Base-by-base conservation (phyloP, 2,329 filamentous ascomycete species). In the Cladosporium sp. region DNA sequence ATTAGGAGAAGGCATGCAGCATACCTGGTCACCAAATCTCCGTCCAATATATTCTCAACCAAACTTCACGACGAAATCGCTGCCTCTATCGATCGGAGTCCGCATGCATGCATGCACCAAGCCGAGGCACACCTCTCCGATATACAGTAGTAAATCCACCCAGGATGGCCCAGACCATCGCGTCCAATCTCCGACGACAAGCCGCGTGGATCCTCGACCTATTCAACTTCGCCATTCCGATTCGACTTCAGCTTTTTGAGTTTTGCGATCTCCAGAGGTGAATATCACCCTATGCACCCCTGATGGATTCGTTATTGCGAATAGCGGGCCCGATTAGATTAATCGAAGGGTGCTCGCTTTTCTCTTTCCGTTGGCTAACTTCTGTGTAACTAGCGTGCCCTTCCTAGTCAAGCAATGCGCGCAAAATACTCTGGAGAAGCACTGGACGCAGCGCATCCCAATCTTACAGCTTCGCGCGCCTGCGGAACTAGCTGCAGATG, bases 371-470 rank as follows among this genome's bases (percentile, higher is more conserved):
- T 3, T 25, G 25, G 25, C 25, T 25, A 25, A 25, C 25, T 25
- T 25, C 25, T 34, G 15, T 36, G 25, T n/a, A 22, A 22, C 9
- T 66, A 89, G 86, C 83, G 87, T 88, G 66, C 88, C 87, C 1
- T 70, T 81, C 40, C 85, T 84, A 70, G 79, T 90, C 57, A 84
- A 87, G 52, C 78, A 78, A 58, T 82, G 83, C 66, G 81, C 88
- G 57, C 87, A 90, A 73, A 80, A 84, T 60, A 85, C 82, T 61
- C 80, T 90, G 28, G 84, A 84, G 3, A 78, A 82, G 55, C 78
- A 82, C 65, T 90, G 87, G 87, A 84, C 79, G 43, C 81, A 80
- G 57, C 75, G 77, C 40, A 72, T 87, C 17, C 86, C 86, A 3
- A 34, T 83, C 36, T 64, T 88, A 5, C 85, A 88, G 67, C 69